Percentiles rank a stretch among this genome's conserved stretches.
Evolutionary conservation across 2,329 filamentous ascomycete species (phyloP).

Genomic region (Ophiostoma australiae): DNA sequence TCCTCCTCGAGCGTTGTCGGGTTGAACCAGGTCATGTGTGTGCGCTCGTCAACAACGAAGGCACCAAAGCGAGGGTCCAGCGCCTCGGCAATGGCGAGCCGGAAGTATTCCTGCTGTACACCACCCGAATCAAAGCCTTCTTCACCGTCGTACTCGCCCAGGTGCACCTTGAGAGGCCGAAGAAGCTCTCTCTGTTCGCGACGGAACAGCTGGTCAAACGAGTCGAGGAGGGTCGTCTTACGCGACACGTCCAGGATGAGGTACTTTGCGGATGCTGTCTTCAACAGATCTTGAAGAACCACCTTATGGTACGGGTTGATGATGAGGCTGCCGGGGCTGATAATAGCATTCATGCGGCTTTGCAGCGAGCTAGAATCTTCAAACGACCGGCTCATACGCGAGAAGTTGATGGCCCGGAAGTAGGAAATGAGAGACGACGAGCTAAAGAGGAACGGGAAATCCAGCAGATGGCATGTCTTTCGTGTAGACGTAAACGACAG

Average conservation of each 20-base stretch:
- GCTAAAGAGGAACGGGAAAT: constrained; percentile 76
- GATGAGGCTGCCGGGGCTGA: constrained; percentile 51
- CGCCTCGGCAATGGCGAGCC: constrained; percentile 72
- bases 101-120: constrained; percentile 95
- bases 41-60: constrained; percentile 72
- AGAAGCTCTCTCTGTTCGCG: constrained; percentile 76
- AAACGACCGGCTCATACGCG: constrained; percentile 74
- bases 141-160: constrained; percentile 77
- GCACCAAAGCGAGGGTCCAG: constrained; percentile 72
- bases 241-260: constrained; percentile 65
- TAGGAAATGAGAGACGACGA: constrained; percentile 69
- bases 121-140: constrained; percentile 90
- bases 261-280: constrained; percentile 64
- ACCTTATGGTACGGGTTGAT: constrained; percentile 55
- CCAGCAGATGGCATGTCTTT: constrained; percentile 67
- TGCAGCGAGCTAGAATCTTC: constrained; percentile 61
- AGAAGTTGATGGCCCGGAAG: constrained; percentile 84
- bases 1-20: constrained; percentile 74
- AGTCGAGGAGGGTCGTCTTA: constrained; percentile 63
- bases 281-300: constrained; percentile 58
- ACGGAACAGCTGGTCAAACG: constrained; percentile 85
- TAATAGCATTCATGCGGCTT: constrained; percentile 52
- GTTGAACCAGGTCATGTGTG: constrained; percentile 81
- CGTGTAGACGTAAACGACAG: constrained; percentile 55
- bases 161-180: constrained; percentile 79